Conservation (phyloP, 1,284 basidiomycete genomes). For the Ustilago shanxiensis region DNA sequence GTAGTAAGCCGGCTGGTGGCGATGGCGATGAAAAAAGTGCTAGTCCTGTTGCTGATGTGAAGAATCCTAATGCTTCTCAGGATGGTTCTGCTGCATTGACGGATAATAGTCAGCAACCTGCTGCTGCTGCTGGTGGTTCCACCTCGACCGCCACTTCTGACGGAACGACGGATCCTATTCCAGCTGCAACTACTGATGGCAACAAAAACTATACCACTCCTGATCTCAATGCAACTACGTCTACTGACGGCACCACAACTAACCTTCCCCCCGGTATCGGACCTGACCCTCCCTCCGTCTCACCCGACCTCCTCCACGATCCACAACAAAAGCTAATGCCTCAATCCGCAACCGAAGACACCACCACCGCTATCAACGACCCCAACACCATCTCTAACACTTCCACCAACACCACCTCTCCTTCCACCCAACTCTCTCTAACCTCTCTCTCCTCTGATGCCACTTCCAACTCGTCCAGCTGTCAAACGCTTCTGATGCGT, state of each 20-base stretch:
- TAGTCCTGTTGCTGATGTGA: background rate
- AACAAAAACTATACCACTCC: background rate
- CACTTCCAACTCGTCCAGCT: background rate
- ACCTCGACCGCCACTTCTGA: no score
- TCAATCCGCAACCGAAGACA: no score
- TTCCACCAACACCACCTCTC: background rate
- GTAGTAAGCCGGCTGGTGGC: background rate
- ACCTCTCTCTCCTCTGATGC: background rate
- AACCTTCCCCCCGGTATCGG: slow-evolving; percentile 22
- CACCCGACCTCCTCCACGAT: slow-evolving; percentile 21
- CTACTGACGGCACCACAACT: background rate
- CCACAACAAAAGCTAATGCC: slow-evolving; percentile 18
- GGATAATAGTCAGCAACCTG: background rate
- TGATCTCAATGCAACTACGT: background rate
- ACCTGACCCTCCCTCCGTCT: slow-evolving; percentile 12
- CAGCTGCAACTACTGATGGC: background rate
- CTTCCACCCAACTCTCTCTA: background rate
- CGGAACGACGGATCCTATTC: no score
- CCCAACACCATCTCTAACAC: background rate
- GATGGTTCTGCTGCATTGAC: no score
- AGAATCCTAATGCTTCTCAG: no score
- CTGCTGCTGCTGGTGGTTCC: no score
- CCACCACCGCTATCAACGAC: background rate
- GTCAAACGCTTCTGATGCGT: slow-evolving; percentile 11
- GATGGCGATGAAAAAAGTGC: no score